Percentiles rank a stretch among this genome's conserved stretches.
These are phyloP conservation scores for Sporothrix dimorphospora DNA, from an alignment of 2,329 filamentous ascomycete genomes.

Conservation along the genomic window DNA sequence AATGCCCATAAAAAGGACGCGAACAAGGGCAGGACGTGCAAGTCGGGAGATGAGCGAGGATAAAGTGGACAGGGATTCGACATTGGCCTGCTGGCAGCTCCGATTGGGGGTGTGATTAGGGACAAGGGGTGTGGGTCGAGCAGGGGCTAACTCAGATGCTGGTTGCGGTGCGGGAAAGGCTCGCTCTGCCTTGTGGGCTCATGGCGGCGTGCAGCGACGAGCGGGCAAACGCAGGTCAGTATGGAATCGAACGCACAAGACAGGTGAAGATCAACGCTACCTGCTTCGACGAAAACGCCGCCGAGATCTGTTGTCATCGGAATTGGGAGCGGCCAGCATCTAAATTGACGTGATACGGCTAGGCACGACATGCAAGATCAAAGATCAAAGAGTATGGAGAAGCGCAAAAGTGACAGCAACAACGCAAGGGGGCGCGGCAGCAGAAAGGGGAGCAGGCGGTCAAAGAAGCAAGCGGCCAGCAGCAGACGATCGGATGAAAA, in stretches of 20 bases:
- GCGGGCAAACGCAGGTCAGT: not conserved
- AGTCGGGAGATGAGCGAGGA: slow-evolving; percentile 27
- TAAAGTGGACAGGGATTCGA: slow-evolving; percentile 9
- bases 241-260: not conserved
- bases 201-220: not conserved
- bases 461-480: not conserved
- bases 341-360: slow-evolving; percentile 15
- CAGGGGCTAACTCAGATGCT: not conserved
- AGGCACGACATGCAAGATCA: slow-evolving; percentile 2
- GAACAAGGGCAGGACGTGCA: slow-evolving; percentile 9
- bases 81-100: not conserved
- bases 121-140: not conserved
- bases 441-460: not conserved
- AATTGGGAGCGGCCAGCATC: slow-evolving; percentile 12
- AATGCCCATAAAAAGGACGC: slow-evolving; percentile 3
- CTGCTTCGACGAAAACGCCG: not conserved
- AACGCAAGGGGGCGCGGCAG: not conserved
- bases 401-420: not conserved
- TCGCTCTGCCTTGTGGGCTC: not conserved
- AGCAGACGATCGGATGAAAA: not conserved
- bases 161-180: slow-evolving; percentile 1
- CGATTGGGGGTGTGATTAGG: slow-evolving; percentile 6
- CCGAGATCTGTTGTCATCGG: not conserved
- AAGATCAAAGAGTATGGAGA: not conserved
- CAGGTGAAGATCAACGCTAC: not conserved